phyloP scores from a whole-genome alignment of 345 rosid genomes.

The Microthlaspi erraticum region DNA sequence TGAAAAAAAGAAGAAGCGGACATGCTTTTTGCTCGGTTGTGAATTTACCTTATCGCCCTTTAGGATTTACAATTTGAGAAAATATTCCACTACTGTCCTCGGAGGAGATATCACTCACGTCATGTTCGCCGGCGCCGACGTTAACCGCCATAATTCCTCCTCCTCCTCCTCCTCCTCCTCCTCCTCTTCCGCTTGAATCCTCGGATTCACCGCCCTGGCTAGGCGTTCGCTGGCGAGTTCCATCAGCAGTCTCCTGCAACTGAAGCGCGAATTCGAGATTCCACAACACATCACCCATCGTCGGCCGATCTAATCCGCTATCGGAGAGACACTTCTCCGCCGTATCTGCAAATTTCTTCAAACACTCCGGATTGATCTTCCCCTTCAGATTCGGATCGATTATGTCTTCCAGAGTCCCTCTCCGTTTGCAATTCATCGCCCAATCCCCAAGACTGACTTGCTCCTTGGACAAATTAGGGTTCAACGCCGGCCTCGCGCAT shows the following conservation, averaged over 20 bases:
- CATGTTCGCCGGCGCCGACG: constrained; percentile 40
- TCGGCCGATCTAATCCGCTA: constrained; percentile 66
- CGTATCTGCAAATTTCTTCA: constrained; percentile 65
- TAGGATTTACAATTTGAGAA: constrained; percentile 67
- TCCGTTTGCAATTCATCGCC: constrained; percentile 64
- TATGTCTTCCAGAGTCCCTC: constrained; percentile 60
- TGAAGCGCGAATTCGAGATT: constrained; percentile 76
- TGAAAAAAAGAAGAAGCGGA: neutral
- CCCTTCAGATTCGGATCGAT: constrained; percentile 67
- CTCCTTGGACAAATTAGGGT: constrained; percentile 70
- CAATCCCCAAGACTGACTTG: constrained; percentile 92
- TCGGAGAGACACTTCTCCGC: constrained; percentile 77
- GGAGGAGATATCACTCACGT: constrained; percentile 31
- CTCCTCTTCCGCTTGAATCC: constrained; percentile 19
- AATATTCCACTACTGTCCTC: constrained; percentile 52
- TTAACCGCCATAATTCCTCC: constrained; percentile 39
- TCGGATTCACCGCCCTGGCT: constrained; percentile 26
- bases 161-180: constrained; percentile 21
- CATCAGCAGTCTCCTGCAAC: constrained; percentile 54
- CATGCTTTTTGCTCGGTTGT: neutral
- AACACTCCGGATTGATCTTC: constrained; percentile 57
- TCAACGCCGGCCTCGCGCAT: constrained; percentile 77
- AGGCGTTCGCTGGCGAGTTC: constrained; percentile 21
- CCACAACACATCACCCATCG: constrained; percentile 89
- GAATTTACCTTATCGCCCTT: constrained; percentile 57